A percentile compares a stretch with the other conserved stretches of the same genome.
These are phyloP conservation scores for Camillea tinctor DNA, from an alignment of 2,329 filamentous ascomycete genomes.

Conservation along the genomic window DNA sequence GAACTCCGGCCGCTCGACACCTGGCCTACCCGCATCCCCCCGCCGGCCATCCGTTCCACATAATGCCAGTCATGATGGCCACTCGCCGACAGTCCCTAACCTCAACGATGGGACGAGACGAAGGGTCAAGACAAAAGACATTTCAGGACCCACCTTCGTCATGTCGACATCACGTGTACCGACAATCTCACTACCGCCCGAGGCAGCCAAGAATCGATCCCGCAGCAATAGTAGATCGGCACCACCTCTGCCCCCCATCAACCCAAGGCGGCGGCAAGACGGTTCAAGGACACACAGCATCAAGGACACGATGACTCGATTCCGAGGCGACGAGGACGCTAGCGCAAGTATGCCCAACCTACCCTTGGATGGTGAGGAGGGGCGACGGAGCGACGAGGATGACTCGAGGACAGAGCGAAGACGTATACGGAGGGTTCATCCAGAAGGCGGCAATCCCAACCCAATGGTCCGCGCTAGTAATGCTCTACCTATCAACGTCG, in stretches of 20 bases:
- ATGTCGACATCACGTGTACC: slow-evolving; percentile 46
- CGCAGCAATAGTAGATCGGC: slow-evolving; percentile 39
- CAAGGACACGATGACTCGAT: slow-evolving; percentile 37
- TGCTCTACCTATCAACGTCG: slow-evolving; percentile 29
- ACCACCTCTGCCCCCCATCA: slow-evolving; percentile 58
- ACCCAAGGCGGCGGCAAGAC: slow-evolving; percentile 50
- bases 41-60: slow-evolving; percentile 36
- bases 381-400: slow-evolving; percentile 41
- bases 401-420: slow-evolving; percentile 37
- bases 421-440: slow-evolving; percentile 42
- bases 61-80: slow-evolving; percentile 25
- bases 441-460: slow-evolving; percentile 34
- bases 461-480: slow-evolving; percentile 23
- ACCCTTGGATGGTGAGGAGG: slow-evolving; percentile 14
- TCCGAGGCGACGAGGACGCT: slow-evolving; percentile 33
- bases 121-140: slow-evolving; percentile 45
- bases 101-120: slow-evolving; percentile 42
- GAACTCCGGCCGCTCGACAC: slow-evolving; percentile 34
- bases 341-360: slow-evolving; percentile 33
- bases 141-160: slow-evolving; percentile 50
- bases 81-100: slow-evolving; percentile 24
- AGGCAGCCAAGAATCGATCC: slow-evolving; percentile 32
- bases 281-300: slow-evolving; percentile 39
- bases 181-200: slow-evolving; percentile 39
- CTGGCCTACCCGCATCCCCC: slow-evolving; percentile 31